Evolutionary conservation across 1,139 yeast species (phyloP).

Genomic region (Geotrichum aggregatum): DNA sequence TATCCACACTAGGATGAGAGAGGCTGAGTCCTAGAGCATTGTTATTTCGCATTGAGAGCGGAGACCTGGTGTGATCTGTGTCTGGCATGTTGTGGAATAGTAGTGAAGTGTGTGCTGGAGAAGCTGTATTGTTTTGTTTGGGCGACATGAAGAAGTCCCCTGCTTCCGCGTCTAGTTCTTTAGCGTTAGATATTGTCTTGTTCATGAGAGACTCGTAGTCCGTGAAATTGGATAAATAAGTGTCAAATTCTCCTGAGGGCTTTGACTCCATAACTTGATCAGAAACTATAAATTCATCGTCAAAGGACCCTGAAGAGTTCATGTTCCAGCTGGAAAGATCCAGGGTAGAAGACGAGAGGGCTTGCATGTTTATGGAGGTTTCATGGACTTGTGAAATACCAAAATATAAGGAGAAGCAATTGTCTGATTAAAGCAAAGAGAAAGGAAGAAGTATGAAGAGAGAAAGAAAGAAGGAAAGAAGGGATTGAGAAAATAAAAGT

Average conservation of each 20-base stretch:
- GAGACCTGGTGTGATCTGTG: conserved; percentile 7
- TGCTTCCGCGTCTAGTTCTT: conserved; percentile 18
- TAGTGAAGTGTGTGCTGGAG: conserved; percentile 14
- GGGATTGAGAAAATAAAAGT: conserved; percentile 1
- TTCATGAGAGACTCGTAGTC: conserved; percentile 14
- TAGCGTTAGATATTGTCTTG: conserved; percentile 5
- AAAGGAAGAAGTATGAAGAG: neutral
- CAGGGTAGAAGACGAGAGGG: conserved; percentile 12
- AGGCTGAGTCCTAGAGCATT: conserved; percentile 16
- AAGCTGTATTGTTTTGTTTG: conserved; percentile 15
- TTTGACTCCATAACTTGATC: conserved; percentile 18
- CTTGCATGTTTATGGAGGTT: conserved; percentile 6
- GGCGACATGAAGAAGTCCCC: conserved; percentile 20
- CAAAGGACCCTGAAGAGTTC: conserved; percentile 14
- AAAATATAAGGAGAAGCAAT: neutral
- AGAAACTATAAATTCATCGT: conserved; percentile 16
- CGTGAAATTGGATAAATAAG: conserved; percentile 10
- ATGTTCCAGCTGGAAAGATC: conserved; percentile 21
- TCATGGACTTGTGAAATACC: neutral
- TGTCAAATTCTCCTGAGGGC: conserved; percentile 14
- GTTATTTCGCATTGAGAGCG: neutral
- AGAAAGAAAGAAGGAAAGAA: conserved; percentile 2
- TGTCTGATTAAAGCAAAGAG: neutral
- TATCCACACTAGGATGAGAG: conserved; percentile 1
- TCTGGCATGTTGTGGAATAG: conserved; percentile 8